Conservation (phyloP, 768 basidiomycete genomes). For the Leccinum pellstonianum region DNA sequence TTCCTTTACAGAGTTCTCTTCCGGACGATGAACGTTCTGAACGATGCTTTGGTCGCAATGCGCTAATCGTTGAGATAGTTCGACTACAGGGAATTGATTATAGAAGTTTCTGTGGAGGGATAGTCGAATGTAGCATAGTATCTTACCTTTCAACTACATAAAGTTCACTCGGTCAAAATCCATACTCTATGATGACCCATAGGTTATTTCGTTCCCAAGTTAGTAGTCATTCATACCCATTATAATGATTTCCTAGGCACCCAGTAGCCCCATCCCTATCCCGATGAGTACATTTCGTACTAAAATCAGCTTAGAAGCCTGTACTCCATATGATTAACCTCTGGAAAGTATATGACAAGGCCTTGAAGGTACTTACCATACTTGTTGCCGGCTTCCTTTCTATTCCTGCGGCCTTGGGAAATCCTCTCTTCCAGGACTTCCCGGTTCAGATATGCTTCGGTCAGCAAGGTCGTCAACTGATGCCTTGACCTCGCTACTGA, state of each 20-base stretch:
- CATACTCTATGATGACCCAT: background rate
- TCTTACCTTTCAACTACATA: slow-evolving; percentile 9
- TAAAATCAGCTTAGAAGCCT: slow-evolving; percentile 26
- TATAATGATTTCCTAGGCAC: too few species aligned
- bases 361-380: slow-evolving; percentile 58
- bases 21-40: slow-evolving; percentile 14
- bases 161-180: background rate
- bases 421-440: slow-evolving; percentile 82
- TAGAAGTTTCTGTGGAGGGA: background rate
- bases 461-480: slow-evolving; percentile 77
- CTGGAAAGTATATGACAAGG: too few species aligned
- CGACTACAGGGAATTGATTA: background rate
- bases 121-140: slow-evolving; percentile 25
- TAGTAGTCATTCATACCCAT: background rate
- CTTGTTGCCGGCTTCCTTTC: slow-evolving; percentile 90
- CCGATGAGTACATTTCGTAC: background rate
- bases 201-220: too few species aligned
- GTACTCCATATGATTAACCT: background rate
- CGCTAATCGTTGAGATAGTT: background rate
- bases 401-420: slow-evolving; percentile 76
- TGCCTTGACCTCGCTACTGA: slow-evolving; percentile 70
- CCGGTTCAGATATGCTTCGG: slow-evolving; percentile 81
- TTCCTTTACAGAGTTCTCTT: slow-evolving; percentile 26
- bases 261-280: background rate
- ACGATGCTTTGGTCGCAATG: background rate